Conservation (phyloP, 345 rosid species). For the Hibiscus tridactylites region DNA sequence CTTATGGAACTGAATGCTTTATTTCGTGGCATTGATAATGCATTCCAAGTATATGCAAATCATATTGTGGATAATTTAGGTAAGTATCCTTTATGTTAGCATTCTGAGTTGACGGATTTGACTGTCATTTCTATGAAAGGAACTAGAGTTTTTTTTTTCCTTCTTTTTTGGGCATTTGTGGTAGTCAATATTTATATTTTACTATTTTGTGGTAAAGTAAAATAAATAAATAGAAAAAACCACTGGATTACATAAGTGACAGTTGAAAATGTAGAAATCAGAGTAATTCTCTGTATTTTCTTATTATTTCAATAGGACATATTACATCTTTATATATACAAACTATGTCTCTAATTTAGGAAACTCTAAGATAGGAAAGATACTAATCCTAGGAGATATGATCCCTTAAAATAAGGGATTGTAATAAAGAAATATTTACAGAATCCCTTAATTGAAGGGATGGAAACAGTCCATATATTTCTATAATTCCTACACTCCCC, state of each 20-base stretch:
- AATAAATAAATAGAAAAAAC: neutral
- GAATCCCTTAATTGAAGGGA: no score
- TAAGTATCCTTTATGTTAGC: constrained; percentile 28
- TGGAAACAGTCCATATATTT: no score
- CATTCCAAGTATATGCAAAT: constrained; percentile 86
- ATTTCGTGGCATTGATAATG: constrained; percentile 81
- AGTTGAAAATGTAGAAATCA: neutral
- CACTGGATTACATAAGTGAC: neutral
- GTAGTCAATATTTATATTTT: neutral
- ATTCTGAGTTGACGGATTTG: constrained; percentile 10
- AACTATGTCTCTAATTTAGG: no score
- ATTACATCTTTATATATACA: no score
- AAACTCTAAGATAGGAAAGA: no score
- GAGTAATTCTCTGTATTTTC: no score
- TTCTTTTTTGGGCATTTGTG: neutral
- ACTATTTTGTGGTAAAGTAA: neutral
- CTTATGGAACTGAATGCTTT: constrained; percentile 60
- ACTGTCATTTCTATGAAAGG: neutral
- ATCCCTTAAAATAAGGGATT: no score
- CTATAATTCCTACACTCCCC: no score
- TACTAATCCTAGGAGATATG: no score
- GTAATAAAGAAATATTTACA: no score
- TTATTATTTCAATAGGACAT: no score
- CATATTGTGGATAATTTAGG: constrained; percentile 77
- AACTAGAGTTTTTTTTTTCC: neutral